These are phyloP conservation scores for Saturnispora zaruensis DNA, from an alignment of 805 yeast genomes.

Conservation along the genomic window DNA sequence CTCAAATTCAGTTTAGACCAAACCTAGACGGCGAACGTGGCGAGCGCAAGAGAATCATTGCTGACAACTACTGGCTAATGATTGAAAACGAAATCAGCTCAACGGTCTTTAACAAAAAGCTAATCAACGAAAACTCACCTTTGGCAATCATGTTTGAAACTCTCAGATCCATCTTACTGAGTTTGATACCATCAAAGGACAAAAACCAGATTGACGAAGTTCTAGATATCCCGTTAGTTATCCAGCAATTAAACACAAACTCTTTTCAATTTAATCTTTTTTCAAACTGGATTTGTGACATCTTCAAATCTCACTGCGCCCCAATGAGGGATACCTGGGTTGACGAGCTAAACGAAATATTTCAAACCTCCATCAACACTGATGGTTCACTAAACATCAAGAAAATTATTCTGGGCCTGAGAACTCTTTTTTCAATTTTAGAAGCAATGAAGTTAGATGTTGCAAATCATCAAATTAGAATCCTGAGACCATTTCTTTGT, in stretches of 20 bases:
- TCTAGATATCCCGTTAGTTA: slow-evolving; percentile 64
- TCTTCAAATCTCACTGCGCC: slow-evolving; percentile 86
- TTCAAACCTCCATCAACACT: slow-evolving; percentile 35
- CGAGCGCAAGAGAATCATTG: slow-evolving; percentile 59
- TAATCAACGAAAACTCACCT: slow-evolving; percentile 18
- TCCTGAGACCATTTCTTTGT: slow-evolving; percentile 72
- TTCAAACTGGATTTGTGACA: slow-evolving; percentile 63
- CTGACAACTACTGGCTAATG: slow-evolving; percentile 79
- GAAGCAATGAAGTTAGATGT: slow-evolving; percentile 95
- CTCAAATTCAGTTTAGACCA: slow-evolving; percentile 85
- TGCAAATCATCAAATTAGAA: slow-evolving; percentile 88
- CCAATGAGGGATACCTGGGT: slow-evolving; percentile 94
- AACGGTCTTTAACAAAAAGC: slow-evolving; percentile 15
- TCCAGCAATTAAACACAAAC: slow-evolving; percentile 65
- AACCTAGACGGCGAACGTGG: slow-evolving; percentile 89
- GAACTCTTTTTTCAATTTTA: slow-evolving; percentile 69
- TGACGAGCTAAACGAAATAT: slow-evolving; percentile 61
- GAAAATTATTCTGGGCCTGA: slow-evolving; percentile 63
- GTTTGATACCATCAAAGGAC: slow-evolving; percentile 73
- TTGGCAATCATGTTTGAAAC: slow-evolving; percentile 69
- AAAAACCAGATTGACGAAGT: slow-evolving; percentile 56
- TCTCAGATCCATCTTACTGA: slow-evolving; percentile 64
- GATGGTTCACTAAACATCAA: slow-evolving; percentile 16
- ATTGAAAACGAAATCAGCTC: slow-evolving; percentile 59
- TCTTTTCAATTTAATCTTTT: slow-evolving; percentile 66